Conservation (phyloP, 2,329 filamentous ascomycete genomes). For the Cladophialophora yegresii region DNA sequence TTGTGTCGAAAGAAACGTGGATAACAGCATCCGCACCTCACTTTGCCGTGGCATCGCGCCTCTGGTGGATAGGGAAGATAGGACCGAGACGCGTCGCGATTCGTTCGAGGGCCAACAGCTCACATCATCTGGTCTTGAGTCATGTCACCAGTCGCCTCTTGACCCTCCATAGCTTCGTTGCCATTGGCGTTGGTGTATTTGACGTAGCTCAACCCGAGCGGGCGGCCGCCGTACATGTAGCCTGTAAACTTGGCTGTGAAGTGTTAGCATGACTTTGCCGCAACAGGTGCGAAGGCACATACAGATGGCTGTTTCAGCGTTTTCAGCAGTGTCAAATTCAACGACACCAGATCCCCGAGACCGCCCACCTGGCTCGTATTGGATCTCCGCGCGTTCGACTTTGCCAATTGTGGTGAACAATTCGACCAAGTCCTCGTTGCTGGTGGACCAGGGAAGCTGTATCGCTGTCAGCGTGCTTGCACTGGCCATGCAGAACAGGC, state of each 20-base stretch:
- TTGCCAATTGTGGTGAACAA: conserved; percentile 97
- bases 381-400: conserved; percentile 97
- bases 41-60: background rate
- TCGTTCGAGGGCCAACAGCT: conserved; percentile 1
- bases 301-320: conserved; percentile 87
- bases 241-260: conserved; percentile 83
- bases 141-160: conserved; percentile 66
- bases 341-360: conserved; percentile 97
- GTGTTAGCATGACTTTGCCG: conserved; percentile 9
- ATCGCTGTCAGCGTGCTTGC: conserved; percentile 35
- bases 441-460: conserved; percentile 96
- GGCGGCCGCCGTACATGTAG: conserved; percentile 94
- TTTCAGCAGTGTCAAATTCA: conserved; percentile 78
- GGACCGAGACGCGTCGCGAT: background rate
- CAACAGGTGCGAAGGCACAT: conserved; percentile 24
- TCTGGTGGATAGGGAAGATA: background rate
- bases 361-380: conserved; percentile 94
- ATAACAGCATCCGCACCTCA: background rate
- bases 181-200: conserved; percentile 76
- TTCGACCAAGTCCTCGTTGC: conserved; percentile 95
- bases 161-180: conserved; percentile 77
- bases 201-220: conserved; percentile 88
- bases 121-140: conserved; percentile 99
- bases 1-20: background rate
- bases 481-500: background rate